phyloP scores from a whole-genome alignment of 2,329 filamentous ascomycete genomes.

The Pseudomassariella vexata region DNA sequence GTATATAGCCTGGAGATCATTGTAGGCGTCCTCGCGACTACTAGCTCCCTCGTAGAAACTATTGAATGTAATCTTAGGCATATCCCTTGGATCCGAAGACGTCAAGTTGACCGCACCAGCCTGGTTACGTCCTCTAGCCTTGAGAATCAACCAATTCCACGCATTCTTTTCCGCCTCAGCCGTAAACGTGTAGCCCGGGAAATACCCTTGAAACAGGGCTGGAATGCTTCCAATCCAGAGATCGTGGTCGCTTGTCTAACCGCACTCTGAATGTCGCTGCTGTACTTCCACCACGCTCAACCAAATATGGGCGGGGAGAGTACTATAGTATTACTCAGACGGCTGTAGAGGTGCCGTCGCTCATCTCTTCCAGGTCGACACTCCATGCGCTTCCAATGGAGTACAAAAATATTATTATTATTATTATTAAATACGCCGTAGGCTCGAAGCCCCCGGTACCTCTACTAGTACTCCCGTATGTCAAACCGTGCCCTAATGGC shows the following conservation, averaged over 20 bases:
- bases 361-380: too few relatives aligned
- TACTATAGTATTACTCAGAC: too few relatives aligned
- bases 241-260: constrained; percentile 18
- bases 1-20: constrained; percentile 47
- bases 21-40: constrained; percentile 36
- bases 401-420: too few relatives aligned
- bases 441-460: too few relatives aligned
- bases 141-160: not conserved
- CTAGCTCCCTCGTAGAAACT: constrained; percentile 49
- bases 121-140: not conserved
- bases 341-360: too few relatives aligned
- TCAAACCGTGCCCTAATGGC: too few relatives aligned
- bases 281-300: too few relatives aligned
- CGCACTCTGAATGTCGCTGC: too few relatives aligned
- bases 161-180: not conserved
- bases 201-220: constrained; percentile 26
- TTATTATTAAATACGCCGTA: too few relatives aligned
- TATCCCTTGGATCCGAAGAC: constrained; percentile 50
- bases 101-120: constrained; percentile 1
- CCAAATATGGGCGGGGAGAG: too few relatives aligned
- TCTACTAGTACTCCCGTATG: too few relatives aligned
- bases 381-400: too few relatives aligned
- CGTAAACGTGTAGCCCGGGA: constrained; percentile 20
- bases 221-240: constrained; percentile 26
- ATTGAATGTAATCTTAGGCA: constrained; percentile 58